Conservation (phyloP, 2,329 filamentous ascomycete species). For the Colletotrichum sp. region DNA sequence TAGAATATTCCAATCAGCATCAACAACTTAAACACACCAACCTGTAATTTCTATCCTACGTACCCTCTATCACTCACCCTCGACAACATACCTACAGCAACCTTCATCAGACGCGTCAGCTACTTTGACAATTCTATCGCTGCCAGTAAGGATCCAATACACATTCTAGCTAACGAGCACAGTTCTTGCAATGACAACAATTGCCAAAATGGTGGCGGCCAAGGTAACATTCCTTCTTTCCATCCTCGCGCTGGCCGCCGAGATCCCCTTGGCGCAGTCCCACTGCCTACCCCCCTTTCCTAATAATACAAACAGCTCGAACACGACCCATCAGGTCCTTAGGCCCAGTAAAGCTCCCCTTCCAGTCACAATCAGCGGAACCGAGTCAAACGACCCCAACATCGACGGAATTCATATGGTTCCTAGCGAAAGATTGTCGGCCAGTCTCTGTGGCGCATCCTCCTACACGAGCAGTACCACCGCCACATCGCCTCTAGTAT, state of each 20-base stretch:
- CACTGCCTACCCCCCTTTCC: not conserved
- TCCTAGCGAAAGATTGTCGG: not conserved
- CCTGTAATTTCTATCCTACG: not conserved
- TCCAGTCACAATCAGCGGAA: not conserved
- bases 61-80: not conserved
- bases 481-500: not conserved
- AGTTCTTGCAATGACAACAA: not conserved
- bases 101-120: not conserved
- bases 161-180: not conserved
- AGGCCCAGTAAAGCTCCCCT: not conserved
- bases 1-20: not conserved
- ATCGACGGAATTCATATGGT: not conserved
- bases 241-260: not conserved
- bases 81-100: not conserved
- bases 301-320: not conserved
- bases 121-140: not conserved
- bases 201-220: not conserved
- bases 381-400: not conserved
- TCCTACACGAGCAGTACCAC: not conserved
- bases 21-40: not conserved
- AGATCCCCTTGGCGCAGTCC: not conserved
- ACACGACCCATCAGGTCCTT: not conserved
- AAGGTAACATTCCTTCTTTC: not conserved
- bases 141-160: not conserved
- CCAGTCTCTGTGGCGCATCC: not conserved